Evolutionary conservation across 1,284 basidiomycete species (phyloP), one percentile per base, ranked within the genome.

Genomic region (Peniophora sp.): DNA sequence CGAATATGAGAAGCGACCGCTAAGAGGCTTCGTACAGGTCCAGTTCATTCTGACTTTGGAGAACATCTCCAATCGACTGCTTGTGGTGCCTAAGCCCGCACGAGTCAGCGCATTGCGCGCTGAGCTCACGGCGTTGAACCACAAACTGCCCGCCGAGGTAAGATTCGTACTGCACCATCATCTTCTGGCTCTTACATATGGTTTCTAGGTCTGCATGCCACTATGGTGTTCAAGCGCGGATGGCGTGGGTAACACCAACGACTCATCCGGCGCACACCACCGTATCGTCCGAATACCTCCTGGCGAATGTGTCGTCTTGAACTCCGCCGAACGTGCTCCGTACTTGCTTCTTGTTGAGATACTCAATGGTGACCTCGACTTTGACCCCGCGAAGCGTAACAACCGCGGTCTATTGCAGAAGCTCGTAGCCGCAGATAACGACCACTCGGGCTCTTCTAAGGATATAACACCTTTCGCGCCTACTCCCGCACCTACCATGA

Each of bases 271-370:
- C 62, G 81, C 86, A 6, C 96, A 99, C 65, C 95, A 98, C 64
- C 85, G 93, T 36, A 93, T 99, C 50, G 92, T 99, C 41, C 85
- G 97, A 58, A 97, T 99, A 65, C 95, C 95, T 16, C 96, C 97
- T 2, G 92, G 94, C 20, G 97, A 99, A 72, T 92, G 92, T 43
- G 97, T 99, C 34, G 97, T 99, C 3, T 81, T 99, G 45, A 99
- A 99, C 65, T 99, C 96, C 35, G 97, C 97, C 2, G 95, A 99
- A 67, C 81, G 90, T 46, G 95, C 93, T 1, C 97, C 97, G 1
- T 99, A 92, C 64, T 75, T 99, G 32, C 77, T 99, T 14, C 80
- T 97, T 55, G 83, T 99, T 51, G 97, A 99, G 69, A 86, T 99
- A 48, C 75, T 99, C 27, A 81, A 86, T 58, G 85, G 85, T 50